Base-by-base conservation (phyloP, 2,329 filamentous ascomycete species). In the Chaetomium globosum region DNA sequence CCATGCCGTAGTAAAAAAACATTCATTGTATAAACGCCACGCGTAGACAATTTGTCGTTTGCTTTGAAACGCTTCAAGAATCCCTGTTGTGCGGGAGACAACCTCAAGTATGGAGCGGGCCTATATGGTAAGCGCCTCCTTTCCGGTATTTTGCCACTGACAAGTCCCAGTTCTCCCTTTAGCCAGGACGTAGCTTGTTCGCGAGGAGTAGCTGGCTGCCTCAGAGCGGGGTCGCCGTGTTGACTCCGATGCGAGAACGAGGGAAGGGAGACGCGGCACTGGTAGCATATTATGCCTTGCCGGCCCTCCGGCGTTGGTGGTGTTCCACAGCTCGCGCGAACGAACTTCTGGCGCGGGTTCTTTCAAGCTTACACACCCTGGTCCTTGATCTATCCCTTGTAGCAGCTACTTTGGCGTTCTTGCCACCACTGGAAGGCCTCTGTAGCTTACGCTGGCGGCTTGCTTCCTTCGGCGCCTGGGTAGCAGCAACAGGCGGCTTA, bases 311-410 rank as follows among this genome's bases (percentile, higher is more conserved):
- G 0, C 30, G 46, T 10, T 36, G 61, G 30, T 39, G 49, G 2
- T 52, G 49, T 8, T 30, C 48, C 10, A 56, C 49, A 16, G 51
- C 63, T 19, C 63, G 51, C 4, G 53, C 52, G 49, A 60, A 65
- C 4, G 33, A 7, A 16, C 63, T 65, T 26, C 51, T 55, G 3
- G 21, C 21, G 26, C 52, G 16, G 1, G 60, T 8, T 9, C 12
- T 39, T 12, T 59, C 30, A 3, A 52, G 23, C 10, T n/a, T 60
- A 2, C 7, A 28, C 10, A 26, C 12, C 13, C 43, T 52, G 8
- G 49, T 43, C 30, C 43, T 43, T 30, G 21, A 16, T n/a, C 2
- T 58, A 21, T 23, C 51, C 21, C 16, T 10, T 5, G 13, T 26
- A 7, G 21, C 21, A 7, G 21, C 26, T n/a, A 23, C 43, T 6